phyloP scores from a whole-genome alignment of 176 grass and related monocot species.

The Eragrostis curvula region DNA sequence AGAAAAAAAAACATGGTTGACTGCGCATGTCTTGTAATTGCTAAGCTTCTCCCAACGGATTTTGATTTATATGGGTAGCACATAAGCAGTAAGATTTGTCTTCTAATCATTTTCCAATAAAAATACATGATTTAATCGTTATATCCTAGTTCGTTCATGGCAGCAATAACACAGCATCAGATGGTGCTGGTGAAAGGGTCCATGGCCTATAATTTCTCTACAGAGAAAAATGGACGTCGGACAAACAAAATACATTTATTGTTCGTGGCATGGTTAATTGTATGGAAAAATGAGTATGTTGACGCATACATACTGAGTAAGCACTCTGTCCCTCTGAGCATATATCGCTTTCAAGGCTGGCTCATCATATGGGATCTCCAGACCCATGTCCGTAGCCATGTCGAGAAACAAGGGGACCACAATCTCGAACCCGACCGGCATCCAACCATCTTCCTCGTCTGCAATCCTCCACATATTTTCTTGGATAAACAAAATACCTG shows the following conservation, averaged over 20 bases:
- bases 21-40: background rate
- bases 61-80: no score
- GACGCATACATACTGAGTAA: background rate
- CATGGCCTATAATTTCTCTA: no score
- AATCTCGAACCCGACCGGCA: background rate
- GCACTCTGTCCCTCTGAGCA: background rate
- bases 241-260: background rate
- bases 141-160: background rate
- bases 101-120: no score
- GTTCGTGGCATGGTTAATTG: no score
- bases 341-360: background rate
- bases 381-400: background rate
- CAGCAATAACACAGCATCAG: background rate
- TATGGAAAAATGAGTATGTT: no score
- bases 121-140: no score
- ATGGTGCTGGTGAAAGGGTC: no score
- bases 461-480: constrained; percentile 8
- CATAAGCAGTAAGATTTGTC: no score
- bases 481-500: background rate
- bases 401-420: background rate
- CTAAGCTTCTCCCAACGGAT: no score
- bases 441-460: background rate
- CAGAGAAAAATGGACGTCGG: no score
- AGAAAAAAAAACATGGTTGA: no score
- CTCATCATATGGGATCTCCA: background rate